Conservation (phyloP, 2,329 filamentous ascomycete species). For the Endothia cerciana region DNA sequence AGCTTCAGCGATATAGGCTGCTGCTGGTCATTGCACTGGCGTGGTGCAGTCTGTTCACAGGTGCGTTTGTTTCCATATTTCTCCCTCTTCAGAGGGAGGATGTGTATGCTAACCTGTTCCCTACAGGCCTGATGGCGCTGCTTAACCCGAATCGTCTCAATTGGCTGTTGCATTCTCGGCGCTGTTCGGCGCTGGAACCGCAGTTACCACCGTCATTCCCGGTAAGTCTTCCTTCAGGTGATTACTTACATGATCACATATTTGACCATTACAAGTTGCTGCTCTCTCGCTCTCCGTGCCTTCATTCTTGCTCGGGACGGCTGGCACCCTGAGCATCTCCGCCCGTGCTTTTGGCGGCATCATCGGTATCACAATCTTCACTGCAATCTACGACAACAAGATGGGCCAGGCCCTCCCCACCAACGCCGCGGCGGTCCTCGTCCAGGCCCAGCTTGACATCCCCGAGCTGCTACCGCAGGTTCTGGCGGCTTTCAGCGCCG, state of each 20-base stretch:
- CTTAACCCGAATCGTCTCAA: slow-evolving; percentile 13
- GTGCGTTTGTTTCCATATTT: not conserved
- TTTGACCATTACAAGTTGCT: slow-evolving; percentile 7
- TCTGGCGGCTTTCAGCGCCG: slow-evolving; percentile 6
- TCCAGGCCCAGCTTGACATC: not conserved
- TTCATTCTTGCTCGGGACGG: slow-evolving; percentile 24
- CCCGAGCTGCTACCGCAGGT: slow-evolving; percentile 13
- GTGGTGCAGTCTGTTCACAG: slow-evolving; percentile 25
- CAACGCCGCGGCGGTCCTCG: slow-evolving; percentile 8
- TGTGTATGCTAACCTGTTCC: not conserved
- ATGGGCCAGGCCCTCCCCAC: slow-evolving; percentile 8
- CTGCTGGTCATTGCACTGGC: slow-evolving; percentile 19
- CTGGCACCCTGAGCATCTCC: slow-evolving; percentile 19
- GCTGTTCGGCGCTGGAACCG: slow-evolving; percentile 21
- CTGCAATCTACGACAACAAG: slow-evolving; percentile 24
- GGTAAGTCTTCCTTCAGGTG: not conserved
- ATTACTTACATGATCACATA: not conserved
- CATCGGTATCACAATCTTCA: slow-evolving; percentile 27
- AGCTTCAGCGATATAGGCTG: slow-evolving; percentile 11
- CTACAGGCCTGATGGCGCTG: slow-evolving; percentile 20
- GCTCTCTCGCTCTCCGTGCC: slow-evolving; percentile 22
- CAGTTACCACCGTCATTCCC: slow-evolving; percentile 23
- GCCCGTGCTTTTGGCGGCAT: slow-evolving; percentile 22
- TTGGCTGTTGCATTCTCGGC: slow-evolving; percentile 20
- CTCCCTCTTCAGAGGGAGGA: not conserved